These are phyloP conservation scores for Kalmanozyma brasiliensis DNA, from an alignment of 1,284 basidiomycete genomes.

Conservation along the genomic window DNA sequence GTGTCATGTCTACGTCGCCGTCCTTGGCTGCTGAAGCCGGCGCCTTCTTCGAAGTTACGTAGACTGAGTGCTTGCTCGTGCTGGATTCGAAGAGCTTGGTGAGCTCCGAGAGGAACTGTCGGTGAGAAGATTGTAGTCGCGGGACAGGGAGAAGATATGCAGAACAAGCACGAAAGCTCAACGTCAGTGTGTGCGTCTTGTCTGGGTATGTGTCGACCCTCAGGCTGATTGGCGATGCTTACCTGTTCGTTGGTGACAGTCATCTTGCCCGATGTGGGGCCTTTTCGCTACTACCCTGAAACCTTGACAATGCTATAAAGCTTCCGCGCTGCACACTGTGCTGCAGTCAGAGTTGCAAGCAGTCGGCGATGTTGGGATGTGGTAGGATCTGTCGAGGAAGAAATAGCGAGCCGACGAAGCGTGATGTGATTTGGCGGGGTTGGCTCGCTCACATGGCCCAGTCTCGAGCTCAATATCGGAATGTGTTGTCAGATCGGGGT, in stretches of 20 bases:
- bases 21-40: slow-evolving; percentile 29
- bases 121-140: background rate
- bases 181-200: background rate
- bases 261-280: slow-evolving; percentile 12
- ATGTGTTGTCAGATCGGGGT: background rate
- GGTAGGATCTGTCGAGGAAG: background rate
- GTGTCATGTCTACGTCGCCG: slow-evolving; percentile 42
- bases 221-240: background rate
- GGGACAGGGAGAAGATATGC: background rate
- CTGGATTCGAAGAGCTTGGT: slow-evolving; percentile 49
- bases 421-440: slow-evolving; percentile 10
- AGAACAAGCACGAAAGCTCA: no score
- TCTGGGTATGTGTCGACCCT: background rate
- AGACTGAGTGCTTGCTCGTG: slow-evolving; percentile 57
- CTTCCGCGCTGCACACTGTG: no score
- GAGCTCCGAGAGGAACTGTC: slow-evolving; percentile 58
- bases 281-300: no score
- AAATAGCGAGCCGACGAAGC: background rate
- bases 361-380: no score
- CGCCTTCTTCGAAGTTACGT: slow-evolving; percentile 54
- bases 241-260: slow-evolving; percentile 39
- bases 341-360: no score
- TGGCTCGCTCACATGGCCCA: slow-evolving; percentile 10
- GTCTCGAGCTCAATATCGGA: slow-evolving; percentile 16
- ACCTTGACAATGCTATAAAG: no score